Evolutionary conservation across 176 grass and related monocot species (phyloP), one percentile per base, ranked within the genome.

Genomic region (Puya raimondii): DNA sequence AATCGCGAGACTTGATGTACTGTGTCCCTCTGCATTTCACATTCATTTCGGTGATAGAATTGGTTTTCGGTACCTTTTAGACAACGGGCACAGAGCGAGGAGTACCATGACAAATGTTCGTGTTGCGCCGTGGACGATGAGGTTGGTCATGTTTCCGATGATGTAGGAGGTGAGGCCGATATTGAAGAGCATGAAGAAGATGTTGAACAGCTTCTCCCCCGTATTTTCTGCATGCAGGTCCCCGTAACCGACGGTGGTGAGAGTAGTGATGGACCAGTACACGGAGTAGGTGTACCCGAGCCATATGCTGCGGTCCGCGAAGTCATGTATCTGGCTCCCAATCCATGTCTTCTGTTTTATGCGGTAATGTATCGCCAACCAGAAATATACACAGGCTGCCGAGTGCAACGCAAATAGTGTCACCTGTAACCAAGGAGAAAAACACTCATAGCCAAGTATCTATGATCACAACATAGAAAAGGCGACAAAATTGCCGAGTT

Each of bases 141-240:
- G 88, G 69, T 73, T 86, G 77, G 88, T 91, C 83, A 91, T 84
- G 83, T 86, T 86, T 54, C 88, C 84, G 70, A 91, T 81, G 88
- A 91, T 69, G 74, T 91, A 91, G 33, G 83, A 76, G 66, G 67
- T 78, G 80, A 86, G 74, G 63, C 80, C 78, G 15, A 91, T 81
- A 83, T 91, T 91, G 80, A 78, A 91, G 66, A 91, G 64, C 84
- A 91, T 83, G 84, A 69, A 86, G 71, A n/a, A 59, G 67, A 81
- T 72, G 66, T 64, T 78, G 77, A 86, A 86, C 9, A 81, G 23
- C 84, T 72, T 80, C 78, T 91, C 88, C 17, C 67, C 74, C 9
- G 78, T 67, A 64, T 91, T 91, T 33, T 49, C 48, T 29, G 84
- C 77, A 70, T 91, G 88, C 53, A 91, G 63, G 70, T 91, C 88